Evolutionary conservation across 768 basidiomycete genomes (phyloP).

Genomic region (Tephrocybe sp.): DNA sequence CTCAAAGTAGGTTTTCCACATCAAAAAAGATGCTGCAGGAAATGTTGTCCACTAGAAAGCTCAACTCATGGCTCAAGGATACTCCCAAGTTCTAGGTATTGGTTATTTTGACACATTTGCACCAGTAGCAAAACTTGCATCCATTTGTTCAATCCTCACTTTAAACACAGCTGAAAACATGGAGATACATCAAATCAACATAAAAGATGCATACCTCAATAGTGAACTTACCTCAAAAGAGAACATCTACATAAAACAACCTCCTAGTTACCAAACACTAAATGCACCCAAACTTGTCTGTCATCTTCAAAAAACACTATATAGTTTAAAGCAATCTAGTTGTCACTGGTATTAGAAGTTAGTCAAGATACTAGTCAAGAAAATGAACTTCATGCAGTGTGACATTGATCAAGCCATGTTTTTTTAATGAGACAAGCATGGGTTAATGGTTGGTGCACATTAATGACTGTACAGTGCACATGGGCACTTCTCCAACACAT

Average conservation of each 20-base stretch:
- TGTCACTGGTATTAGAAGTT: conserved; percentile 14
- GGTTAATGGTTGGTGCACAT: conserved; percentile 19
- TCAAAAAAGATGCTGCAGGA: no score
- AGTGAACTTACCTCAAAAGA: conserved; percentile 27
- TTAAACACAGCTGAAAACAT: conserved; percentile 26
- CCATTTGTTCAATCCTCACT: conserved; percentile 23
- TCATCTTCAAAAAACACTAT: background rate
- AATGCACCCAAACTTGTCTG: background rate
- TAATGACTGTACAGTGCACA: conserved; percentile 27
- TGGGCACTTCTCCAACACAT: no score
- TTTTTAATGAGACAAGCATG: conserved; percentile 6
- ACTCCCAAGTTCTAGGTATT: conserved; percentile 18
- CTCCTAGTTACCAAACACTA: background rate
- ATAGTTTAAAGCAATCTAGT: background rate
- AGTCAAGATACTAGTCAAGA: conserved; percentile 2
- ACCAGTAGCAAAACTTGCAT: conserved; percentile 1
- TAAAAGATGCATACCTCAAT: conserved; percentile 29
- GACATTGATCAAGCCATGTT: conserved; percentile 21
- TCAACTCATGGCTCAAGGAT: conserved; percentile 12
- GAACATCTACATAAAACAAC: conserved; percentile 38
- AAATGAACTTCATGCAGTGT: conserved; percentile 11
- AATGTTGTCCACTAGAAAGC: conserved; percentile 1
- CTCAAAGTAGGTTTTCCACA: conserved; percentile 26
- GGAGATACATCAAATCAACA: conserved; percentile 25
- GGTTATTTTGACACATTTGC: conserved; percentile 14